Evolutionary conservation across 768 basidiomycete species (phyloP), one percentile per base, ranked within the genome.

Genomic region (Crepidotus variabilis): DNA sequence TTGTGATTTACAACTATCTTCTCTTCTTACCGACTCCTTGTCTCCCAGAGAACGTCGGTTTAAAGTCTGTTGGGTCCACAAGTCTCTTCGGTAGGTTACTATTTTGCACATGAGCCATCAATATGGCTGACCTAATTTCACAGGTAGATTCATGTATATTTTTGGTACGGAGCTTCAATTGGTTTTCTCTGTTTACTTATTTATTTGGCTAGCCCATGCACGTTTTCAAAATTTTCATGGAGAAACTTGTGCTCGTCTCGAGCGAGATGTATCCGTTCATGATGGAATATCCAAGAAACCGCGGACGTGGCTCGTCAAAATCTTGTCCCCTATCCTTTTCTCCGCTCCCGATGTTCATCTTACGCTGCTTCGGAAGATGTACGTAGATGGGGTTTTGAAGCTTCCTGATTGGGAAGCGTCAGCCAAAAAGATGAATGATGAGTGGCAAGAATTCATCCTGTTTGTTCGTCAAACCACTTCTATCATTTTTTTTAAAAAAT

Each of bases 181-280:
- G n/a, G n/a, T n/a, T n/a, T n/a, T n/a, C n/a, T n/a, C n/a, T n/a
- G 35, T 23, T 47, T 11, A 28, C 28, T 28, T 28, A 28, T 8
- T 28, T 8, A 28, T 8, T 28, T 3, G 8, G 8, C 28, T 21
- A 77, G 76, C 62, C 14, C 71, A 68, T 6, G 65, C 74, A 61
- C 68, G 72, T 28, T 81, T 80, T 48, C 61, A 74, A 24, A 73
- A 82, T 61, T 78, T 75, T 50, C 69, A 78, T 57, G 81, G 82
- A 2, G 76, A 81, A 61, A 68, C 72, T 2, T 62, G 63, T 39
- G 78, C 78, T 2, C 79, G 82, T 3, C 67, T 84, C 16, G 66
- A 74, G 43, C 71, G 75, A 1, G 69, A 77, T 56, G 72, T 75
- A 57, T 79, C 76, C 14, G 69, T 83, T 7, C 69, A 77, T 54